These are phyloP conservation scores for Suillus paluster DNA, from an alignment of 768 basidiomycete genomes.

Conservation along the genomic window DNA sequence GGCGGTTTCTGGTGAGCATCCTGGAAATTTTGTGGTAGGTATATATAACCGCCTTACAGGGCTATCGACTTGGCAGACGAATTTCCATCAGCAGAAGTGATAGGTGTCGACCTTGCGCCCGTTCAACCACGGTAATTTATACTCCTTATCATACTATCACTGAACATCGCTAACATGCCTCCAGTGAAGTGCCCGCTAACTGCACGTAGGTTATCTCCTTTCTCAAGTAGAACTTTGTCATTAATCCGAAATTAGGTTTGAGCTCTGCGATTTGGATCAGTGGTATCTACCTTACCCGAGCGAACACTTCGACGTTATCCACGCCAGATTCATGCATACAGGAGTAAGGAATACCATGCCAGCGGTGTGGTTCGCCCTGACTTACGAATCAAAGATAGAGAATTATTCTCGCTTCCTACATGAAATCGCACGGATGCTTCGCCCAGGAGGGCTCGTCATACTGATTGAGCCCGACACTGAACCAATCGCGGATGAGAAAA, in stretches of 20 bases:
- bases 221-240: conserved; percentile 5
- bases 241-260: conserved; percentile 51
- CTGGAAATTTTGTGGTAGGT: conserved; percentile 9
- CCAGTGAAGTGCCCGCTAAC: conserved; percentile 66
- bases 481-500: conserved; percentile 52
- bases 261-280: conserved; percentile 70
- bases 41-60: conserved; percentile 41
- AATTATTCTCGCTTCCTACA: conserved; percentile 63
- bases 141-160: neutral
- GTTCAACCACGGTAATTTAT: conserved; percentile 65
- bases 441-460: conserved; percentile 71
- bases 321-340: conserved; percentile 69
- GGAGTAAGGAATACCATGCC: conserved; percentile 50
- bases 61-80: conserved; percentile 77
- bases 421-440: conserved; percentile 67
- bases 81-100: conserved; percentile 67
- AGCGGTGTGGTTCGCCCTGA: conserved; percentile 12
- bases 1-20: conserved; percentile 59
- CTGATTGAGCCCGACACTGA: conserved; percentile 64
- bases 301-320: conserved; percentile 67
- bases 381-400: conserved; percentile 49
- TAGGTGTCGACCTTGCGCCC: conserved; percentile 73
- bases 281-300: conserved; percentile 65
- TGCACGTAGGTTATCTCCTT: conserved; percentile 61
- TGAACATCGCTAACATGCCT: conserved; percentile 20